These are phyloP conservation scores for Eleusine indica DNA, from an alignment of 176 grass and related monocot species.

Conservation along the genomic window DNA sequence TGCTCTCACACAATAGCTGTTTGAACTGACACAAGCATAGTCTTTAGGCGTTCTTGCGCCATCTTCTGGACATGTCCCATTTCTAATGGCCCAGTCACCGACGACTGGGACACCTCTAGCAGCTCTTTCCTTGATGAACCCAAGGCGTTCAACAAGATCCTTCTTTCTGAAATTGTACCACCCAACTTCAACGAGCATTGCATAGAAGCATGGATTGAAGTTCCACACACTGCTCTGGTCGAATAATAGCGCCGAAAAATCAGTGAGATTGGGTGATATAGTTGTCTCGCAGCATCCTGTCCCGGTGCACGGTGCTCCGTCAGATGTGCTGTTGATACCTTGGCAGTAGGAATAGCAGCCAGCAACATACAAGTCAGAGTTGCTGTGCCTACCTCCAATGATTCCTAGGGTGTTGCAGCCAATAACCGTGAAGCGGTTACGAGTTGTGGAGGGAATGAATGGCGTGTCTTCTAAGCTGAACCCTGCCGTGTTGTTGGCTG, in stretches of 20 bases:
- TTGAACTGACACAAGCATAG: slow-evolving; percentile 47
- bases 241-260: background rate
- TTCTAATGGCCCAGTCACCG: slow-evolving; percentile 42
- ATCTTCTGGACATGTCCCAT: slow-evolving; percentile 10
- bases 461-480: background rate
- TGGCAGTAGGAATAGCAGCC: slow-evolving; percentile 53
- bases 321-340: slow-evolving; percentile 33
- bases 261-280: slow-evolving; percentile 30
- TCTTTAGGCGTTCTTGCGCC: background rate
- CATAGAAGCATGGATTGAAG: slow-evolving; percentile 47
- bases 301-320: slow-evolving; percentile 18
- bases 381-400: background rate
- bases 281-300: slow-evolving; percentile 41
- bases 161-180: slow-evolving; percentile 47
- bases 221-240: slow-evolving; percentile 20
- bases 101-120: slow-evolving; percentile 7
- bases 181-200: slow-evolving; percentile 40
- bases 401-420: slow-evolving; percentile 35
- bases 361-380: background rate
- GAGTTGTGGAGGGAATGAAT: slow-evolving; percentile 23
- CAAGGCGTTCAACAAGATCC: slow-evolving; percentile 8
- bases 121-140: background rate
- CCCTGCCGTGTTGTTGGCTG: background rate
- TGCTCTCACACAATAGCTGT: slow-evolving; percentile 39
- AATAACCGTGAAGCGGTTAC: slow-evolving; percentile 41